Conservation (phyloP, 805 yeast genomes). For the Metschnikowia matae region DNA sequence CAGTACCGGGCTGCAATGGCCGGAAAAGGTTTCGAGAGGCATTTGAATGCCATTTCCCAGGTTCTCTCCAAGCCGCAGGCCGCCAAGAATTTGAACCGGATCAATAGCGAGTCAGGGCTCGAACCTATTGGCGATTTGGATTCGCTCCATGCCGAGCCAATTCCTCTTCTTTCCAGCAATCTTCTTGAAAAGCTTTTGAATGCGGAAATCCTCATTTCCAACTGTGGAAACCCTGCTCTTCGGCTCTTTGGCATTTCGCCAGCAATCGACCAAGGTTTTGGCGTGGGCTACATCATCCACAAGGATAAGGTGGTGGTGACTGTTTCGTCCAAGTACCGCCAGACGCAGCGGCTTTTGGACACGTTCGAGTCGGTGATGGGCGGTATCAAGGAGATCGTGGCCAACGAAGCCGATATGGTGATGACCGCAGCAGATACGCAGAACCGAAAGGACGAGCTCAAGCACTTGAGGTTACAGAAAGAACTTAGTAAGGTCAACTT, state of each 20-base stretch:
- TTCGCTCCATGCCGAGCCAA: slow-evolving; percentile 3
- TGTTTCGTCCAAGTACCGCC: slow-evolving; percentile 83
- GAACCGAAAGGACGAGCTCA: slow-evolving; percentile 30
- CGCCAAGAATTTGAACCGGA: slow-evolving; percentile 33
- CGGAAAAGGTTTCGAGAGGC: slow-evolving; percentile 72
- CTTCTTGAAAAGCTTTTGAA: slow-evolving; percentile 29
- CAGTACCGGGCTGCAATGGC: slow-evolving; percentile 49
- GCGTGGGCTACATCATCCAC: slow-evolving; percentile 88
- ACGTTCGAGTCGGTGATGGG: slow-evolving; percentile 60
- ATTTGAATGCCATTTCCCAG: slow-evolving; percentile 59
- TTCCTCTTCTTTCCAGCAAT: slow-evolving; percentile 35
- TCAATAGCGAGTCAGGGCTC: slow-evolving; percentile 31
- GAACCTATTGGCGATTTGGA: slow-evolving; percentile 12
- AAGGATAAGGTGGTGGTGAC: slow-evolving; percentile 74
- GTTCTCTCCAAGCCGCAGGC: slow-evolving; percentile 45
- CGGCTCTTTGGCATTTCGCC: slow-evolving; percentile 91
- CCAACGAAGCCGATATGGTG: slow-evolving; percentile 32
- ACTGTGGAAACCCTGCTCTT: slow-evolving; percentile 89
- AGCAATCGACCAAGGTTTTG: slow-evolving; percentile 83
- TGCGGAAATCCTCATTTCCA: slow-evolving; percentile 41
- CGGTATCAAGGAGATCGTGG: slow-evolving; percentile 52
- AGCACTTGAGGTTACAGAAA: slow-evolving; percentile 30
- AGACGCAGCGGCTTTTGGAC: slow-evolving; percentile 71
- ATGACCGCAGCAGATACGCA: slow-evolving; percentile 30
- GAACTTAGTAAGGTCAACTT: slow-evolving; percentile 29